Percentiles rank a stretch among this genome's conserved stretches.
phyloP scores from a whole-genome alignment of 345 rosid species.

The Euphorbia peplus region DNA sequence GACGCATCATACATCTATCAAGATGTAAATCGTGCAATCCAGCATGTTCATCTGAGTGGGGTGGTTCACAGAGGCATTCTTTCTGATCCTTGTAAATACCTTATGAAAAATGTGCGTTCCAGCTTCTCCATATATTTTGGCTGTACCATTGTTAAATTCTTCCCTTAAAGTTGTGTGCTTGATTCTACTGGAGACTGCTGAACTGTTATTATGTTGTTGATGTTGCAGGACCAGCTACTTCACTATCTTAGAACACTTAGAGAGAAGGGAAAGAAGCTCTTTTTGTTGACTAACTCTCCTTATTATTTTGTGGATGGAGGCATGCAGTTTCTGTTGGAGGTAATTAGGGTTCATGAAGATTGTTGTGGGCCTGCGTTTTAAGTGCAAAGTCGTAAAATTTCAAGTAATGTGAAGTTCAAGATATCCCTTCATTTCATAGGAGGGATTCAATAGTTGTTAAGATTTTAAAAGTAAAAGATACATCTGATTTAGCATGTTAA shows the following conservation, averaged over 20 bases:
- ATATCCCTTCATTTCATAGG: not conserved
- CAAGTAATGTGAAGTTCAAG: not conserved
- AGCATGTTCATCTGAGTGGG: constrained; percentile 94
- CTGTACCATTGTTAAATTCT: not conserved
- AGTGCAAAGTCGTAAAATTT: not conserved
- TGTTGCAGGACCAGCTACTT: constrained; percentile 59
- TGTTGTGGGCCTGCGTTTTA: not conserved
- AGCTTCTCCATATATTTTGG: constrained; percentile 4
- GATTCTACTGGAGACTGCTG: constrained; percentile 8
- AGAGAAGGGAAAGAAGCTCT: constrained; percentile 93
- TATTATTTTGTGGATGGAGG: constrained; percentile 95
- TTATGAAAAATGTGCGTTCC: constrained; percentile 69
- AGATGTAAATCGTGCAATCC: constrained; percentile 89
- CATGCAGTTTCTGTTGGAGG: constrained; percentile 92
- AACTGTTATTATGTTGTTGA: constrained; percentile 7
- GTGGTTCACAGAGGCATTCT: constrained; percentile 88
- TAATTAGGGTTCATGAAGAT: constrained; percentile 22
- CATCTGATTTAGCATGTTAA: not conserved
- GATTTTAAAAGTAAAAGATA: not conserved
- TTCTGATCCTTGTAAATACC: constrained; percentile 72
- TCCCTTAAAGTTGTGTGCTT: not conserved
- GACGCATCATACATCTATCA: constrained; percentile 91
- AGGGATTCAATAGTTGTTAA: not conserved
- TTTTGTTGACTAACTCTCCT: constrained; percentile 91
- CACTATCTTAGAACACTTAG: constrained; percentile 65